Conservation (phyloP, 1,284 basidiomycete species). For the Tylopilus sp. region DNA sequence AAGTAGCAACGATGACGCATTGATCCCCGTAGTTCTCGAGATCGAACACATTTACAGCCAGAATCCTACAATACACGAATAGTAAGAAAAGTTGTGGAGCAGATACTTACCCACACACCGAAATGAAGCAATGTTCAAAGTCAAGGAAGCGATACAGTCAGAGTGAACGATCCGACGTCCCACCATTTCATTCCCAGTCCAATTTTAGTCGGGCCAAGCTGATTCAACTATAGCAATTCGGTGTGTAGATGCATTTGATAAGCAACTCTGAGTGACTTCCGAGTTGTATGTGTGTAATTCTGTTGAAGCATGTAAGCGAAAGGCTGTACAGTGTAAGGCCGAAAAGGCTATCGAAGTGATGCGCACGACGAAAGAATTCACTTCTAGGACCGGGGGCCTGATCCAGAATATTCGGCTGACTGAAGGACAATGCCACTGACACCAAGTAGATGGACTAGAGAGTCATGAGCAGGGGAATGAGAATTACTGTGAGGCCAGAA, state of each 20-base stretch:
- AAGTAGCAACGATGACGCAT: not conserved
- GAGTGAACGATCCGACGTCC: not conserved
- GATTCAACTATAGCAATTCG: slow-evolving; percentile 6
- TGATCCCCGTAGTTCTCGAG: slow-evolving; percentile 27
- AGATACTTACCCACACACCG: not conserved
- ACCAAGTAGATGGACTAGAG: slow-evolving; percentile 70
- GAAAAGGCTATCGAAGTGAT: slow-evolving; percentile 18
- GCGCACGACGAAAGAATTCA: slow-evolving; percentile 1
- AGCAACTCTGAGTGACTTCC: not conserved
- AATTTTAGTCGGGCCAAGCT: not conserved
- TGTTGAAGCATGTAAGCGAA: slow-evolving; percentile 9
- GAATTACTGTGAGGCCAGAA: slow-evolving; percentile 72
- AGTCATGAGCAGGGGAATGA: slow-evolving; percentile 7
- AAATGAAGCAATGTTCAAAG: slow-evolving; percentile 3
- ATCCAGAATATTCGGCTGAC: slow-evolving; percentile 1
- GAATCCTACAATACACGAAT: slow-evolving; percentile 6
- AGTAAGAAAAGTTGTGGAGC: slow-evolving; percentile 18
- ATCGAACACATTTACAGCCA: slow-evolving; percentile 12
- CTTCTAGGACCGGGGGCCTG: slow-evolving; percentile 11
- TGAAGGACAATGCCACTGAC: too few species aligned
- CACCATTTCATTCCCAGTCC: slow-evolving; percentile 10
- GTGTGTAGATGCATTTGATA: slow-evolving; percentile 11
- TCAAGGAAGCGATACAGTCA: slow-evolving; percentile 19
- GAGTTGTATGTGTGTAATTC: slow-evolving; percentile 3
- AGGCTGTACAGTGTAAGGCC: not conserved